Percentiles rank a stretch among this genome's conserved stretches.
These are phyloP conservation scores for Marasmius tenuissimus DNA, from an alignment of 1,284 basidiomycete genomes.

Conservation along the genomic window DNA sequence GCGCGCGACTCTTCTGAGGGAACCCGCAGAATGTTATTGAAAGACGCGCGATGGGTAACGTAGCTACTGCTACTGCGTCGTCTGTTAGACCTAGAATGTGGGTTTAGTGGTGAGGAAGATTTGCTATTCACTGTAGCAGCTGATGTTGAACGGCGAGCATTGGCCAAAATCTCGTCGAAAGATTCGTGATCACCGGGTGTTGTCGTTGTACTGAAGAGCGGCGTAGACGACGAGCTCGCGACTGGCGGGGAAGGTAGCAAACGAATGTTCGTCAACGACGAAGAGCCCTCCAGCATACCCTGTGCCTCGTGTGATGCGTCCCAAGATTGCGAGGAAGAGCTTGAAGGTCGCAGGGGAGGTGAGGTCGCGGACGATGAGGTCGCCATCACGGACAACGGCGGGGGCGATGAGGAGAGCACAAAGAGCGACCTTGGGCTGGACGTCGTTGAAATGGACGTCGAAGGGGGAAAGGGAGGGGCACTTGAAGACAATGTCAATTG, in stretches of 20 bases:
- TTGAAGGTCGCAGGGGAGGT: neutral
- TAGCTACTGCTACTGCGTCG: neutral
- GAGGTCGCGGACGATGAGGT: neutral
- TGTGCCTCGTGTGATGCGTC: neutral
- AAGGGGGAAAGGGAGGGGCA: too few relatives aligned
- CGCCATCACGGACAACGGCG: neutral
- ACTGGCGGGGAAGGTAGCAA: neutral
- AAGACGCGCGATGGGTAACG: neutral
- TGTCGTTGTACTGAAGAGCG: neutral
- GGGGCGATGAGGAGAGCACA: neutral
- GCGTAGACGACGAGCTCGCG: neutral
- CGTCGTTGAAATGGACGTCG: too few relatives aligned
- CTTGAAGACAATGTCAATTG: too few relatives aligned
- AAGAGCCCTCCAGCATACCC: neutral
- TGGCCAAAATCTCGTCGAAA: neutral
- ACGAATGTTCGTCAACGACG: neutral
- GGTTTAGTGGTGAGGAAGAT: neutral
- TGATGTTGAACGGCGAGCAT: neutral
- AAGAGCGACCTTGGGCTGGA: neutral
- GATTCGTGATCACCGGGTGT: neutral
- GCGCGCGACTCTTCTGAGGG: constrained; percentile 1
- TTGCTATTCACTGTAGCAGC: neutral
- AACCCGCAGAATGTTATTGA: neutral
- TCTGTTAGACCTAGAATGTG: neutral
- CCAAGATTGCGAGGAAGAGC: neutral